Base-by-base conservation (phyloP, 1,284 basidiomycete species). In the Trichosporon sp. region DNA sequence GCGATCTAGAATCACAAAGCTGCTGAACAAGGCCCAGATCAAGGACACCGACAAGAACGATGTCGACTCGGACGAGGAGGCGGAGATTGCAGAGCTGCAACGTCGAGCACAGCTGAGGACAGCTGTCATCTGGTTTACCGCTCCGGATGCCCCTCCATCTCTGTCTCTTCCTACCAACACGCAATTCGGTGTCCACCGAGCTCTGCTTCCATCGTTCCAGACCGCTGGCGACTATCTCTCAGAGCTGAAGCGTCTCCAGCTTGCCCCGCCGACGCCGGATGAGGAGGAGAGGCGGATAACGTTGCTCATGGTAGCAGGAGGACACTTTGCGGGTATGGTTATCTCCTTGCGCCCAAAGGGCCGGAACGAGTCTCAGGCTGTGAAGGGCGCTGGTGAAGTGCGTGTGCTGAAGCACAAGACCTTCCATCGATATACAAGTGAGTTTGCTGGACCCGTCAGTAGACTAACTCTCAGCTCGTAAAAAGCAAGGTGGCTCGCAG, bases 361-460 rank as follows among this genome's bases (percentile, higher is more conserved):
- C 38, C 87, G 85, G 75, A 88, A 85, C 72, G 87, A 88, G 71
- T 89, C 88, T 74, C 86, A 86, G 60, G 79, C 81, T 12, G 78
- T 83, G 3, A 83, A 84, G 74, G 82, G 82, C 32, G 72, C 88
- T 83, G 81, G 89, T 82, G 85, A 86, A 62, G 88, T 90, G 2
- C 90, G 95, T 76, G 88, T 99, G 2, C 77, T 99, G 53, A 87
- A 87, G 70, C 93, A 97, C 80, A 99, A 99, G 84, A 98, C 97
- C 0, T 99, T 98, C 83, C 97, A 99, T 82, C 90, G 97, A 7
- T 99, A 99, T 82, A 99, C 97, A 0, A 99, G 94, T 96, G 70
- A 74, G 85, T 82, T 31, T 31, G 29, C 18, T 13, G 56, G 8
- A n/a, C 8, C 12, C 2, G 27, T 3, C 4, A 44, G 4, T 18